A percentile compares a stretch with the other conserved stretches of the same genome.
phyloP scores from a whole-genome alignment of 2,329 filamentous ascomycete species.

The Cercospora sp. region DNA sequence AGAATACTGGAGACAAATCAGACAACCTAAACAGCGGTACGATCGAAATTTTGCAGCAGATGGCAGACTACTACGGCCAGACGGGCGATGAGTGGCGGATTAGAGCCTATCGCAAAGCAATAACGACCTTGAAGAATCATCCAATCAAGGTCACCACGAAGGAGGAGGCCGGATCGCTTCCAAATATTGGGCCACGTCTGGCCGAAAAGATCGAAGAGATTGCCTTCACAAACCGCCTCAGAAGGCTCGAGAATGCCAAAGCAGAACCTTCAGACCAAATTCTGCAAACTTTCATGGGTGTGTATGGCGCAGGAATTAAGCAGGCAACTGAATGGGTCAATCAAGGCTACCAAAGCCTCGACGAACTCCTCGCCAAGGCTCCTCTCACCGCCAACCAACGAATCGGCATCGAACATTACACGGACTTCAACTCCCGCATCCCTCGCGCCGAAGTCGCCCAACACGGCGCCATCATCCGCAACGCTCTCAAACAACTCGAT shows the following conservation, averaged over 20 bases:
- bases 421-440: constrained; percentile 77
- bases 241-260: constrained; percentile 69
- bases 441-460: constrained; percentile 72
- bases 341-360: constrained; percentile 70
- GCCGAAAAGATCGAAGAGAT: constrained; percentile 91
- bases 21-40: constrained; percentile 72
- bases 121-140: constrained; percentile 70
- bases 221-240: constrained; percentile 68
- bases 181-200: constrained; percentile 69
- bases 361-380: constrained; percentile 65
- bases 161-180: constrained; percentile 66
- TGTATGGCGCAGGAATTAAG: constrained; percentile 74
- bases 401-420: constrained; percentile 75
- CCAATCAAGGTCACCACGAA: constrained; percentile 63
- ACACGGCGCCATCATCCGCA: constrained; percentile 65
- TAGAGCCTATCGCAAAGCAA: constrained; percentile 73
- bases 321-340: constrained; percentile 76
- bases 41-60: constrained; percentile 73
- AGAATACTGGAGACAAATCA: constrained; percentile 47
- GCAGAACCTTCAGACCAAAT: constrained; percentile 65
- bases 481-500: constrained; percentile 62
- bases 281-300: constrained; percentile 69
- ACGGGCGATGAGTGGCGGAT: constrained; percentile 76
- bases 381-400: constrained; percentile 68
- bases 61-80: constrained; percentile 75